Percentiles rank a stretch among this genome's conserved stretches.
These are phyloP conservation scores for Coccomyxa sp. DNA, from an alignment of 139 green algal species.

Conservation along the genomic window DNA sequence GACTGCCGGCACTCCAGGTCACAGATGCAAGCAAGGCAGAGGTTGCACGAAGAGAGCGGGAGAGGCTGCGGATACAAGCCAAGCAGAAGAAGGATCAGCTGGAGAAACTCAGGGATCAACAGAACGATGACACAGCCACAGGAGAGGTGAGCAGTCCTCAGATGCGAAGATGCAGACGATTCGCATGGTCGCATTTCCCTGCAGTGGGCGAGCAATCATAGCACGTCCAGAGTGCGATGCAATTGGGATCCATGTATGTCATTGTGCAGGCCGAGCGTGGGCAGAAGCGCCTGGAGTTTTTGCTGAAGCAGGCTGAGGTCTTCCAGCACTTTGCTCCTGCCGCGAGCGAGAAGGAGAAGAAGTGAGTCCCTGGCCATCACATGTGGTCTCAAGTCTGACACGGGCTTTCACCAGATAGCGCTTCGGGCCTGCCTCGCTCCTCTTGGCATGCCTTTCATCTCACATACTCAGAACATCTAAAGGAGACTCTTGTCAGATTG, in stretches of 20 bases:
- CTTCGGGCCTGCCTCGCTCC: neutral
- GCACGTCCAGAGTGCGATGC: neutral
- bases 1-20: too few species aligned
- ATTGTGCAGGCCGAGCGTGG: constrained; percentile 63
- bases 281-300: constrained; percentile 81
- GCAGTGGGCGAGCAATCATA: neutral
- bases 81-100: constrained; percentile 78
- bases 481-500: too few species aligned
- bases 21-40: constrained; percentile 14
- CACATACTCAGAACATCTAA: neutral
- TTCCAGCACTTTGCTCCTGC: constrained; percentile 93
- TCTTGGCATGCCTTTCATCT: neutral
- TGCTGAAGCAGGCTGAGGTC: constrained; percentile 96
- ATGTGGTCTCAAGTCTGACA: too few species aligned
- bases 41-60: constrained; percentile 71
- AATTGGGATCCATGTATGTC: neutral
- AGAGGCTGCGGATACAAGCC: constrained; percentile 77
- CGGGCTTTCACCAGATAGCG: too few species aligned
- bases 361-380: neutral
- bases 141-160: constrained; percentile 49
- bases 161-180: neutral
- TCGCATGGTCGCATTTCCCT: neutral
- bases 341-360: constrained; percentile 31
- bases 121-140: constrained; percentile 60
- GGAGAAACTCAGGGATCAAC: constrained; percentile 69